Evolutionary conservation across 768 basidiomycete species (phyloP), one percentile per base, ranked within the genome.

Genomic region (Agrocybe praecox): DNA sequence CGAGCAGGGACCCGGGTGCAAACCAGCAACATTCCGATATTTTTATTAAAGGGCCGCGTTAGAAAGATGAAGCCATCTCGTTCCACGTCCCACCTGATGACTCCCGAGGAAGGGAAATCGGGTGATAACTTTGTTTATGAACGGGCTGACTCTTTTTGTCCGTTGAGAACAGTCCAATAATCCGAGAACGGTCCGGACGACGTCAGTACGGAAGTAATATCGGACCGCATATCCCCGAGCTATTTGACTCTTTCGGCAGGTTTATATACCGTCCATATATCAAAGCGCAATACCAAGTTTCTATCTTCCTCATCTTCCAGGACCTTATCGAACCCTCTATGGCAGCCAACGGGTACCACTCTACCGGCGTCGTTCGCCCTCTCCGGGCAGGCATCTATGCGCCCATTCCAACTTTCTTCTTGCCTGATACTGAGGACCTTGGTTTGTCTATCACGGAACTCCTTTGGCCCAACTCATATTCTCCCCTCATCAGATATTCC

Each of bases 371-470:
- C 44, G 67, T 74, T 55, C 87, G 90, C 53, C 80, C 82, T 17
- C 76, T 96, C 61, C 82, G 76, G 53, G 71, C 91, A 21, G 93
- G 94, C 44, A 83, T 96, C 55, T 95, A 82, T 72, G 89, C 90
- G 10, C 95, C 95, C 29, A 84, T 96, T 64, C 92, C 88, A 29
- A 85, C 93, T 15, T 96, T 96, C 77, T 95, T 93, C 78, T 69
- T 86, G 18, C 77, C 80, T 1, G 81, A 79, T 33, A 82, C 86
- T 42, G 91, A 96, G 71, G 92, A 95, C 62, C 82, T 96, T 53
- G 94, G 93, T 92, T 65, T 67, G 84, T 48, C 32, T 52, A 57
- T 51, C 24, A 18, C 49, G 21, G 9, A 46, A 17, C 14, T 17
- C 42, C 17, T 49, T 18, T 18, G 49, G 49, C 47, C 18, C 18